phyloP scores from a whole-genome alignment of 177 flowering plant genomes.

The Vitis hybrid region DNA sequence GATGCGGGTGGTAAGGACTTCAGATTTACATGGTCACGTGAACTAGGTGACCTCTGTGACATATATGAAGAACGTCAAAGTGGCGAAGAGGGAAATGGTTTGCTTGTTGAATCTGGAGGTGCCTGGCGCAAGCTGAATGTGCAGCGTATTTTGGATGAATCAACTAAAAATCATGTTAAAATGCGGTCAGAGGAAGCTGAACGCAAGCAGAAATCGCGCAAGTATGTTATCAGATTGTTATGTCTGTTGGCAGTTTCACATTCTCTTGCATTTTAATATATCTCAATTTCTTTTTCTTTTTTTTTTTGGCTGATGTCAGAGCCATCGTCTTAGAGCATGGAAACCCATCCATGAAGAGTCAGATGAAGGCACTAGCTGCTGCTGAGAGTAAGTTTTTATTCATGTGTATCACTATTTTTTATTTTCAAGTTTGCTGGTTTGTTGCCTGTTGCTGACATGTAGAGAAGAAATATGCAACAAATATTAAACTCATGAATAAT shows the following conservation, averaged over 20 bases:
- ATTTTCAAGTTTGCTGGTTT: neutral
- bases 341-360: slow-evolving; percentile 81
- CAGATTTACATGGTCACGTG: slow-evolving; percentile 89
- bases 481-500: neutral
- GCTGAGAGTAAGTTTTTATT: slow-evolving; percentile 45
- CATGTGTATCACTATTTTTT: neutral
- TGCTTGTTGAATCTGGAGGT: slow-evolving; percentile 91
- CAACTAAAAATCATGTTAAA: slow-evolving; percentile 89
- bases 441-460: neutral
- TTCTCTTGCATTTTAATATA: neutral
- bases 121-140: slow-evolving; percentile 95
- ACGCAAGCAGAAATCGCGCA: slow-evolving; percentile 69
- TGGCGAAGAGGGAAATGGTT: slow-evolving; percentile 84
- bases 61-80: slow-evolving; percentile 86
- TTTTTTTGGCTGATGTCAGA: slow-evolving; percentile 43
- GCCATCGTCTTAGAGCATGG: slow-evolving; percentile 83
- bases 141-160: slow-evolving; percentile 88
- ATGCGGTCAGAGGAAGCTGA: slow-evolving; percentile 95
- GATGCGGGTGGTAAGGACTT: slow-evolving; percentile 93
- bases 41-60: slow-evolving; percentile 81
- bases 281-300: neutral
- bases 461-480: neutral
- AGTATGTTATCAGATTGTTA: slow-evolving; percentile 47
- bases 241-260: neutral
- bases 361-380: slow-evolving; percentile 64